These are phyloP conservation scores for Phyllosticta citrichinensis DNA, from an alignment of 2,329 filamentous ascomycete genomes.

Conservation along the genomic window DNA sequence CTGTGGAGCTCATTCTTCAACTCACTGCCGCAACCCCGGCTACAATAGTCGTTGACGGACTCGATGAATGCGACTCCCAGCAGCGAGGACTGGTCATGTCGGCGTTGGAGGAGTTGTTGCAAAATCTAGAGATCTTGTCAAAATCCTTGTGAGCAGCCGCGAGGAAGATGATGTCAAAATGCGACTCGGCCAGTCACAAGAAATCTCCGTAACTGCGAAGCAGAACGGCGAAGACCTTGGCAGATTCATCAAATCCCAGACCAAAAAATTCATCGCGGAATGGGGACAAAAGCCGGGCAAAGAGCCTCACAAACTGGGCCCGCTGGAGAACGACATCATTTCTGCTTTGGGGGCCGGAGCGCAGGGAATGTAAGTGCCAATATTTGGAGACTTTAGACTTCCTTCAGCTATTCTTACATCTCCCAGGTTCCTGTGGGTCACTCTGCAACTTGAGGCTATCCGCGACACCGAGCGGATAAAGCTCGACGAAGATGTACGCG, in stretches of 20 bases:
- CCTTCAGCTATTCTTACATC: not conserved
- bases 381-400: not conserved
- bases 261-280: not conserved
- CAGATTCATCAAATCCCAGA: not conserved
- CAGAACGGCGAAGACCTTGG: not conserved
- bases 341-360: not conserved
- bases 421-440: not conserved
- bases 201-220: not conserved
- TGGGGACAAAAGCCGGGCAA: not conserved
- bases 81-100: not conserved
- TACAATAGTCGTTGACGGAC: not conserved
- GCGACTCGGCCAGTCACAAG: not conserved
- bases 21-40: not conserved
- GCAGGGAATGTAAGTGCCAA: not conserved
- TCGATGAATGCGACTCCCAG: not conserved
- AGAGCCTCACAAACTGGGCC: not conserved
- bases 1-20: not conserved
- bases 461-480: not conserved
- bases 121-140: not conserved
- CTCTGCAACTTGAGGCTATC: not conserved
- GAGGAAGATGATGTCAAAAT: not conserved
- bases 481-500: not conserved
- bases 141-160: not conserved
- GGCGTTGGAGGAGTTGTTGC: not conserved
- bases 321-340: not conserved